A percentile compares a stretch with the other conserved stretches of the same genome.
Conservation (phyloP, 345 rosid species). For the Odontarrhena argentea region DNA sequence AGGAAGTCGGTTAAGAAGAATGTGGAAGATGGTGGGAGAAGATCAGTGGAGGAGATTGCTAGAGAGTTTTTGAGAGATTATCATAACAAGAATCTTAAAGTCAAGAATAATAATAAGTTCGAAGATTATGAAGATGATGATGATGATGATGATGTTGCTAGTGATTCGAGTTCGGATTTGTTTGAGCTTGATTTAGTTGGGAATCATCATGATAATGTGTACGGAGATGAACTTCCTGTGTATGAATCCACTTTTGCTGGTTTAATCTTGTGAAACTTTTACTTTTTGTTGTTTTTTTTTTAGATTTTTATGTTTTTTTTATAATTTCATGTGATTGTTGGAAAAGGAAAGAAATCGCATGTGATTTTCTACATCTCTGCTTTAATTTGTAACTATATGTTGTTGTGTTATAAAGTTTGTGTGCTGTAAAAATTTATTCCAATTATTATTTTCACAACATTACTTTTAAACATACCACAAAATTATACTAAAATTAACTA, state of each 20-base stretch:
- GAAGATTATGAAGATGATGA: constrained; percentile 44
- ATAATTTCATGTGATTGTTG: constrained; percentile 19
- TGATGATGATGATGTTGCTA: constrained; percentile 54
- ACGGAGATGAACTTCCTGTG: constrained; percentile 86
- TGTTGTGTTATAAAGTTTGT: constrained; percentile 22
- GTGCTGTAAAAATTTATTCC: constrained; percentile 28
- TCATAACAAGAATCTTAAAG: constrained; percentile 47
- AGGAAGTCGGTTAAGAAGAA: constrained; percentile 49
- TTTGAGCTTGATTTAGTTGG: constrained; percentile 74
- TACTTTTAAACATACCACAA: not conserved
- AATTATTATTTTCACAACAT: not conserved
- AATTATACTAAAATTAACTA: no score
- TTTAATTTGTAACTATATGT: constrained; percentile 33
- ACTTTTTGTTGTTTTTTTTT: not conserved
- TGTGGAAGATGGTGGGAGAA: constrained; percentile 40
- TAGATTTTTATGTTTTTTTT: constrained; percentile 15
- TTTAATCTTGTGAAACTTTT: constrained; percentile 40
- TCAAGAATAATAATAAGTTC: constrained; percentile 8
- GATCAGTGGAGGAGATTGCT: constrained; percentile 67
- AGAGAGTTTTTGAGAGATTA: constrained; percentile 67
- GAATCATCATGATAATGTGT: constrained; percentile 64
- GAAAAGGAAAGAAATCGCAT: not conserved
- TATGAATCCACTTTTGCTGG: constrained; percentile 77
- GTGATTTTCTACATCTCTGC: constrained; percentile 20
- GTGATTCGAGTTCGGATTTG: constrained; percentile 59